Evolutionary conservation across 176 grass and related monocot species (phyloP).

Genomic region (Oryza officinalis): DNA sequence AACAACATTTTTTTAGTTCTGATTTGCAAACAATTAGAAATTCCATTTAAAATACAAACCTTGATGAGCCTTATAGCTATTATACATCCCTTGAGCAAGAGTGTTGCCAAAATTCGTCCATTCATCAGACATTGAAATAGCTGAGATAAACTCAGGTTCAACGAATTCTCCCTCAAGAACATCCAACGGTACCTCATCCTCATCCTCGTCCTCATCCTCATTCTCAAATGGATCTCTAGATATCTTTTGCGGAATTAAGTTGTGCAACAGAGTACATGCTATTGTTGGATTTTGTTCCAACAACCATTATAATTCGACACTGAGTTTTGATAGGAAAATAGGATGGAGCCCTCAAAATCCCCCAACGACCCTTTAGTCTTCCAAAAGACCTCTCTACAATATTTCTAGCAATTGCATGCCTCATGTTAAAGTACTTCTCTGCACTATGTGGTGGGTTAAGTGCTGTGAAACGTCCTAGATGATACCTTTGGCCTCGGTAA

Average conservation of each 20-base stretch:
- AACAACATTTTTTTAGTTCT: too few relatives aligned
- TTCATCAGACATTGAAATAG: neutral
- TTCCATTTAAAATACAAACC: neutral
- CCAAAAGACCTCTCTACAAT: conserved; percentile 9
- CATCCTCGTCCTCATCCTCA: too few relatives aligned
- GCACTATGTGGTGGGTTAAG: neutral
- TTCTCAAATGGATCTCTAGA: neutral
- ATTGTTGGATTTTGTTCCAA: too few relatives aligned
- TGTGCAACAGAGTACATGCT: neutral
- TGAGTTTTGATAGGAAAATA: neutral
- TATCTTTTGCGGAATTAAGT: conserved; percentile 3
- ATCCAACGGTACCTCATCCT: neutral
- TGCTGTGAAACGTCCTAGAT: neutral
- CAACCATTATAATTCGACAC: conserved; percentile 2
- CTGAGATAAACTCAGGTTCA: neutral
- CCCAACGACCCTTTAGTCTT: neutral
- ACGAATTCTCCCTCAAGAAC: neutral
- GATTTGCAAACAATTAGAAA: too few relatives aligned
- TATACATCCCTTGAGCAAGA: neutral
- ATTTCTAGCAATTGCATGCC: neutral
- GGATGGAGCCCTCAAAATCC: neutral
- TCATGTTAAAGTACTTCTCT: neutral
- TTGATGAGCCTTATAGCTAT: neutral
- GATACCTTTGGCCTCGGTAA: neutral
- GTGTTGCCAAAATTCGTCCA: neutral